These are phyloP conservation scores for Exophiala bonariae DNA, from an alignment of 2,329 filamentous ascomycete species.

Conservation along the genomic window DNA sequence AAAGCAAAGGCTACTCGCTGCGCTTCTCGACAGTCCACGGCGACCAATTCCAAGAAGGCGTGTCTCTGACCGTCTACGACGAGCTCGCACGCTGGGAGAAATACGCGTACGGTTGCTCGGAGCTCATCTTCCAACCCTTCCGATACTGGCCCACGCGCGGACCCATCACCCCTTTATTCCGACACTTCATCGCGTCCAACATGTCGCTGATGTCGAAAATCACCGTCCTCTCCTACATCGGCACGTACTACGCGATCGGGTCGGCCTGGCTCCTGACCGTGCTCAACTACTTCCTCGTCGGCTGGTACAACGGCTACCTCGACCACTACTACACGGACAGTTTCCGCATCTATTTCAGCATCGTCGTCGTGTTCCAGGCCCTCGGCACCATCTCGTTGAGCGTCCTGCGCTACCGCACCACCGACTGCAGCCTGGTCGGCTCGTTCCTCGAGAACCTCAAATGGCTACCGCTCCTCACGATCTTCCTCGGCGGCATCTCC, in stretches of 20 bases:
- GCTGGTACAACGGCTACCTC: constrained; percentile 68
- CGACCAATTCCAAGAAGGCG: constrained; percentile 73
- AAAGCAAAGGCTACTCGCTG: constrained; percentile 65
- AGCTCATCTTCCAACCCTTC: constrained; percentile 76
- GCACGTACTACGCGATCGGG: constrained; percentile 68
- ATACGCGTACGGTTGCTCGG: constrained; percentile 80
- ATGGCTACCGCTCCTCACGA: constrained; percentile 65
- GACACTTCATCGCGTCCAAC: constrained; percentile 64
- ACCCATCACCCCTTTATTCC: constrained; percentile 76
- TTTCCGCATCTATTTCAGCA: constrained; percentile 63
- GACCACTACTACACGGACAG: constrained; percentile 69
- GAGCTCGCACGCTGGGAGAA: constrained; percentile 84
- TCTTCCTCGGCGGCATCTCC: constrained; percentile 80
- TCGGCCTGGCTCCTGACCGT: constrained; percentile 66
- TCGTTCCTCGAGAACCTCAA: constrained; percentile 60
- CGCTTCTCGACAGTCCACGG: constrained; percentile 69
- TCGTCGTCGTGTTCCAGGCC: constrained; percentile 65
- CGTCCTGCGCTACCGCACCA: constrained; percentile 62
- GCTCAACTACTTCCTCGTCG: constrained; percentile 70
- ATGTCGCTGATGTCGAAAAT: constrained; percentile 62
- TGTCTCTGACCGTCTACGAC: constrained; percentile 80
- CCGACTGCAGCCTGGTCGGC: constrained; percentile 53
- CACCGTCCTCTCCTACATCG: constrained; percentile 68
- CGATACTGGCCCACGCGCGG: constrained; percentile 70
- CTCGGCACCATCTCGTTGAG: constrained; percentile 63